These are phyloP conservation scores for Serendipita vermifera DNA, from an alignment of 768 basidiomycete genomes.

Conservation along the genomic window DNA sequence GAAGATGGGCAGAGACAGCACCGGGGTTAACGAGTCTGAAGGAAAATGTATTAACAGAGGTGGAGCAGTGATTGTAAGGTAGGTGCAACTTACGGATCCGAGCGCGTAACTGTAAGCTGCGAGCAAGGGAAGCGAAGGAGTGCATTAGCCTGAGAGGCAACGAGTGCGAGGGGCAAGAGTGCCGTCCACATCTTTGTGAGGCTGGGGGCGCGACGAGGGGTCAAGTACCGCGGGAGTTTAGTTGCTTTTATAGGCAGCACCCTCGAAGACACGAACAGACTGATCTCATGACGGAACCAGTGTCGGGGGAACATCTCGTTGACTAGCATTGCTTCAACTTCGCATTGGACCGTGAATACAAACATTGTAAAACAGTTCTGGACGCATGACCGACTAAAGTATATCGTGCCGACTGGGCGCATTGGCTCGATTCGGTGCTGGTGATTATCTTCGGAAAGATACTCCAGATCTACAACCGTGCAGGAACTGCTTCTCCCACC, in stretches of 20 bases:
- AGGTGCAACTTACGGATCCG: constrained; percentile 10
- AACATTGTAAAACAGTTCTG: background rate
- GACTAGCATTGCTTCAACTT: background rate
- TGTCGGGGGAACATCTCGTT: background rate
- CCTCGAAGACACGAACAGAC: background rate
- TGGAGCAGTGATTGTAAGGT: background rate
- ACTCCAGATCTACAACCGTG: background rate
- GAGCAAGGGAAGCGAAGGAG: constrained; percentile 15
- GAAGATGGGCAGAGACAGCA: constrained; percentile 11
- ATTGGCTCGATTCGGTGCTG: background rate
- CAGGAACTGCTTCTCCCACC: background rate
- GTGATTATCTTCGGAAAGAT: background rate
- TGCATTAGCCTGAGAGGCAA: constrained; percentile 11
- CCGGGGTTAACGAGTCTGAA: constrained; percentile 13
- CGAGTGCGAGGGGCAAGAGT: constrained; percentile 10
- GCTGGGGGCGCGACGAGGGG: background rate
- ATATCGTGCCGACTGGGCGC: background rate
- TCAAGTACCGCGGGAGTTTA: background rate
- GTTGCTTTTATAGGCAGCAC: background rate
- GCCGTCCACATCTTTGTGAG: constrained; percentile 6
- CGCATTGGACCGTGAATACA: background rate
- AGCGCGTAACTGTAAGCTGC: constrained; percentile 13
- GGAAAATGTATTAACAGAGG: background rate
- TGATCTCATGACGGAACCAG: background rate
- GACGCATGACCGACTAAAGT: constrained; percentile 6